Evolutionary conservation across 176 grass and related monocot species (phyloP).

Genomic region (Carex kokanica): DNA sequence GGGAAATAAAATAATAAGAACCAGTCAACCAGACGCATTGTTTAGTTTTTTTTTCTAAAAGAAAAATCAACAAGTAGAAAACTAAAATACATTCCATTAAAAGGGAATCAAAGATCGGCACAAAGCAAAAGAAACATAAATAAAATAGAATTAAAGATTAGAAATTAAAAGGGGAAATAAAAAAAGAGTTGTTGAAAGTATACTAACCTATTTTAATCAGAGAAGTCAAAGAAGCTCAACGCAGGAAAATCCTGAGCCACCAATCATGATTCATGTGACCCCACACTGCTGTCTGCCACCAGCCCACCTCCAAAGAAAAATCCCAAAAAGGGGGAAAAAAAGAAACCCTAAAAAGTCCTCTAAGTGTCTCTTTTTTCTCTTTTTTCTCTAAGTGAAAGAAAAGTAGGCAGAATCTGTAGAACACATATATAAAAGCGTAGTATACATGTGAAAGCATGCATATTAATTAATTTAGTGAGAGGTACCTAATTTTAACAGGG

Average conservation of each 20-base stretch:
- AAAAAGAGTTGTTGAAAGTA: neutral
- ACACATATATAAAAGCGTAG: neutral
- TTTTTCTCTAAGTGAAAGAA: neutral
- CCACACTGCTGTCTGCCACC: constrained; percentile 10
- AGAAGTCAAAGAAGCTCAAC: constrained; percentile 14
- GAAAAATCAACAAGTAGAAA: neutral
- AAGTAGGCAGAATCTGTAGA: neutral
- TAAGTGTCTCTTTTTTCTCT: neutral
- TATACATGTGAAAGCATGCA: neutral
- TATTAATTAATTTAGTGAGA: neutral
- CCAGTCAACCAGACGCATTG: neutral
- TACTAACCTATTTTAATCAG: neutral
- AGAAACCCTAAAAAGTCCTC: neutral
- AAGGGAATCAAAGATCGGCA: neutral
- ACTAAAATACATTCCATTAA: neutral
- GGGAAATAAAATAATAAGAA: neutral
- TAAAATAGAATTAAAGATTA: neutral
- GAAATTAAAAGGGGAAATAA: neutral
- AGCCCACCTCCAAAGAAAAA: neutral
- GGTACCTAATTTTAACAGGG: neutral
- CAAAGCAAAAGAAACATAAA: neutral
- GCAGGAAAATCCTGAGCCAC: constrained; percentile 11
- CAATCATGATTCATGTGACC: neutral
- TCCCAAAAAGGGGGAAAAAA: neutral
- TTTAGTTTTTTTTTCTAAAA: neutral